phyloP scores from a whole-genome alignment of 495 filamentous ascomycete genomes.

The Penicillium chermesinum region DNA sequence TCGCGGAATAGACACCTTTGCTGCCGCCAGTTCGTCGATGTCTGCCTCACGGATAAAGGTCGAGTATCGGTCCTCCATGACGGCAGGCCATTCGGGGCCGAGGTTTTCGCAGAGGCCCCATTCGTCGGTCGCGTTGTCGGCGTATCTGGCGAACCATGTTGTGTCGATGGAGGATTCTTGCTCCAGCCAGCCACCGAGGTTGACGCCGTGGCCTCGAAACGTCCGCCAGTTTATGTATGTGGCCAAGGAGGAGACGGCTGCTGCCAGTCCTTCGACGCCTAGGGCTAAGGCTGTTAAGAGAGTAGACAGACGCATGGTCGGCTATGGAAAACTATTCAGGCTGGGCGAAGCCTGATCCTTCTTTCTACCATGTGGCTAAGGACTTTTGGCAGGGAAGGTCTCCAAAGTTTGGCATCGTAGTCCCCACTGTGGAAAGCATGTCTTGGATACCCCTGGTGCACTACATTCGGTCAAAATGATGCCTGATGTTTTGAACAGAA shows the following conservation, averaged over 20 bases:
- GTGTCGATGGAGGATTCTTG: constrained; percentile 32
- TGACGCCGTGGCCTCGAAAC: constrained; percentile 25
- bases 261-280: too few relatives aligned
- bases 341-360: too few relatives aligned
- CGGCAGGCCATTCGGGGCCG: constrained; percentile 14
- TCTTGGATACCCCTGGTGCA: too few relatives aligned
- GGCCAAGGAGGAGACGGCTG: constrained; percentile 2
- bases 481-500: too few relatives aligned
- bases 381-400: too few relatives aligned
- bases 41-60: constrained; percentile 26
- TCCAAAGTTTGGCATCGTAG: too few relatives aligned
- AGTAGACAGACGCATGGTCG: too few relatives aligned
- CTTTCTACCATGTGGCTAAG: too few relatives aligned
- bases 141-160: constrained; percentile 20
- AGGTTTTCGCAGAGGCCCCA: constrained; percentile 28
- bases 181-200: constrained; percentile 32
- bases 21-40: constrained; percentile 23
- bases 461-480: too few relatives aligned
- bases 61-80: constrained; percentile 27
- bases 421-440: too few relatives aligned
- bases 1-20: constrained; percentile 22
- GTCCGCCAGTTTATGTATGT: constrained; percentile 26
- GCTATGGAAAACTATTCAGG: too few relatives aligned
- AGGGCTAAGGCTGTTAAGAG: too few relatives aligned
- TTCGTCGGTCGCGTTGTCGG: constrained; percentile 23